These are phyloP conservation scores for Retiboletus fuscus DNA, from an alignment of 1,284 basidiomycete species.

Conservation along the genomic window DNA sequence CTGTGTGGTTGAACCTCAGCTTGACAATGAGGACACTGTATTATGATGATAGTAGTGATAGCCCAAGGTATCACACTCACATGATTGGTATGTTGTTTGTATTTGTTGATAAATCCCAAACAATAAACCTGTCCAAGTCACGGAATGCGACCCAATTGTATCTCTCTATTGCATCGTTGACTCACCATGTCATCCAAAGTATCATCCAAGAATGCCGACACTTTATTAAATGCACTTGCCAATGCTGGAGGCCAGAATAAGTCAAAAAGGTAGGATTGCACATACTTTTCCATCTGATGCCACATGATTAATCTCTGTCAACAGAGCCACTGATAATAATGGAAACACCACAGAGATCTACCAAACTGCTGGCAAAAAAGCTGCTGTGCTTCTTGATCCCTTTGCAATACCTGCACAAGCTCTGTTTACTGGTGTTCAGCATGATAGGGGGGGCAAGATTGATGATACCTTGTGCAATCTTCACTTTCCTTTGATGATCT, in stretches of 20 bases:
- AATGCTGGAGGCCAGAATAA: neutral
- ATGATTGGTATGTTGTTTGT: neutral
- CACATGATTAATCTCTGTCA: neutral
- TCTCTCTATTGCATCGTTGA: neutral
- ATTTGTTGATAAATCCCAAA: neutral
- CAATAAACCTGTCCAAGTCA: no score
- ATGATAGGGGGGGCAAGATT: neutral
- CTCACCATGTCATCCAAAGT: neutral
- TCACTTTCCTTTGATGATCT: neutral
- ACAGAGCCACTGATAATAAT: neutral
- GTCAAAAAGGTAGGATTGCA: neutral
- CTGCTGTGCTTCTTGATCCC: neutral
- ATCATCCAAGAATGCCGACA: neutral
- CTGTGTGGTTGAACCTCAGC: neutral
- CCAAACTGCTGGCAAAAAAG: slow-evolving; percentile 1
- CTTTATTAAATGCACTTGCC: neutral
- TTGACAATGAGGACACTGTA: neutral
- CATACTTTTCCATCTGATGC: no score
- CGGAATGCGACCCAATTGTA: neutral
- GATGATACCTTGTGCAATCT: neutral
- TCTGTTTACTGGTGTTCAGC: neutral
- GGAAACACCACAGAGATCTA: neutral
- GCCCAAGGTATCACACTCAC: no score
- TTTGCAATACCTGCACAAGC: neutral
- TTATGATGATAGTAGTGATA: neutral